These are phyloP conservation scores for Aspergillus phoenicis DNA, from an alignment of 2,329 filamentous ascomycete genomes.

Conservation along the genomic window DNA sequence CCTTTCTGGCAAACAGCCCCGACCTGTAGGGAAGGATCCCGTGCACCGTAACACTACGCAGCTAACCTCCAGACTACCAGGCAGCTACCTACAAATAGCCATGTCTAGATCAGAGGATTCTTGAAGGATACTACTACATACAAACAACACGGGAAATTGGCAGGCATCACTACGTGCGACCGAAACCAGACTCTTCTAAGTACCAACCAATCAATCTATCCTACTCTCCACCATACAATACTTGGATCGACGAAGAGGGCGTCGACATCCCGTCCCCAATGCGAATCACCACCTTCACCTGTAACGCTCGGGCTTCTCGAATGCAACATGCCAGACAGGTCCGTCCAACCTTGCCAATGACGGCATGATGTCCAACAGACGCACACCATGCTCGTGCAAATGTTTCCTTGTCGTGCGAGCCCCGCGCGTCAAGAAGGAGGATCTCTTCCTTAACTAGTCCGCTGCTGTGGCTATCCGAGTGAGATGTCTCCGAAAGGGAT, in stretches of 20 bases:
- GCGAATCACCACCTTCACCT: conserved; percentile 43
- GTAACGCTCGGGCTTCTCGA: conserved; percentile 45
- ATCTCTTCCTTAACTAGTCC: conserved; percentile 24
- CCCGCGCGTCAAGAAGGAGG: conserved; percentile 41
- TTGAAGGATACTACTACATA: not conserved
- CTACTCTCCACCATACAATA: conserved; percentile 5
- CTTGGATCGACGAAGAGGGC: conserved; percentile 7
- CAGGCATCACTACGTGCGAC: not conserved
- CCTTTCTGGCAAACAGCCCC: too few relatives aligned
- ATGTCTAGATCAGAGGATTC: too few relatives aligned
- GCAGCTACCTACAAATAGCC: too few relatives aligned
- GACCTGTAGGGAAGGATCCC: too few relatives aligned
- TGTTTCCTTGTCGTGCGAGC: conserved; percentile 39
- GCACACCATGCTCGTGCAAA: conserved; percentile 50
- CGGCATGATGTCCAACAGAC: conserved; percentile 43
- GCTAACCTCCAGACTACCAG: too few relatives aligned
- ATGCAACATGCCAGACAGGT: conserved; percentile 47
- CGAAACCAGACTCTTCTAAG: not conserved
- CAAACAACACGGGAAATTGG: not conserved
- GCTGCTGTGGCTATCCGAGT: not conserved
- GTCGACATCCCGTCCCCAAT: conserved; percentile 30
- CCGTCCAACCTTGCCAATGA: conserved; percentile 44
- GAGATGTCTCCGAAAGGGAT: conserved; percentile 20
- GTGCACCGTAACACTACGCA: too few relatives aligned
- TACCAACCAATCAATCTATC: not conserved